Conservation (phyloP, 495 filamentous ascomycete species). For the Annulohypoxylon maeteangense region DNA sequence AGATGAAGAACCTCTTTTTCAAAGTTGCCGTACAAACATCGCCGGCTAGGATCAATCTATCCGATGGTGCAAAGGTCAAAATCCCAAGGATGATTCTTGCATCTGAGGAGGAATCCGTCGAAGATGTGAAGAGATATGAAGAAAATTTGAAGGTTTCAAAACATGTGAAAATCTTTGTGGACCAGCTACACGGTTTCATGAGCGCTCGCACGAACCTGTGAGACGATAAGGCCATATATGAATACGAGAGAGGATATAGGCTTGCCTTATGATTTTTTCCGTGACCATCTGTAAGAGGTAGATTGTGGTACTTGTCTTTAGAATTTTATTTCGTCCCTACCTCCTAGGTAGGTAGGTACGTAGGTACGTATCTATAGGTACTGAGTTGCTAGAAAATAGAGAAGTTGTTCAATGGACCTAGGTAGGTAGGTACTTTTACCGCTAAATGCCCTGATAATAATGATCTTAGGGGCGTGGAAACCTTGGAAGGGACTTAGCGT, state of each 20-base stretch:
- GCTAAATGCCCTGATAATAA: too few relatives aligned
- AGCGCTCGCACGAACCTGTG: not conserved
- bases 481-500: too few relatives aligned
- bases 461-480: too few relatives aligned
- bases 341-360: not conserved
- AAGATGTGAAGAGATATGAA: not conserved
- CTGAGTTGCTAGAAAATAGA: too few relatives aligned
- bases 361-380: too few relatives aligned
- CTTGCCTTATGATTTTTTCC: not conserved
- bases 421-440: too few relatives aligned
- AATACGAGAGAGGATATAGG: not conserved
- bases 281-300: not conserved
- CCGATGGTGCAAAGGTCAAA: not conserved
- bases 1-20: conserved; percentile 17
- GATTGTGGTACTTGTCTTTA: too few relatives aligned
- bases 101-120: not conserved
- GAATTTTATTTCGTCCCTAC: not conserved
- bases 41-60: not conserved
- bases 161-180: not conserved
- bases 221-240: not conserved
- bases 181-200: not conserved
- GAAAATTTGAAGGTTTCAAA: not conserved
- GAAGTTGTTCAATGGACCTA: too few relatives aligned
- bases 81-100: not conserved
- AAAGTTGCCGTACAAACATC: not conserved